Evolutionary conservation across 352 stramenopile genomes (phyloP), one percentile per base, ranked within the genome.

Genomic region (Peronospora destructor): DNA sequence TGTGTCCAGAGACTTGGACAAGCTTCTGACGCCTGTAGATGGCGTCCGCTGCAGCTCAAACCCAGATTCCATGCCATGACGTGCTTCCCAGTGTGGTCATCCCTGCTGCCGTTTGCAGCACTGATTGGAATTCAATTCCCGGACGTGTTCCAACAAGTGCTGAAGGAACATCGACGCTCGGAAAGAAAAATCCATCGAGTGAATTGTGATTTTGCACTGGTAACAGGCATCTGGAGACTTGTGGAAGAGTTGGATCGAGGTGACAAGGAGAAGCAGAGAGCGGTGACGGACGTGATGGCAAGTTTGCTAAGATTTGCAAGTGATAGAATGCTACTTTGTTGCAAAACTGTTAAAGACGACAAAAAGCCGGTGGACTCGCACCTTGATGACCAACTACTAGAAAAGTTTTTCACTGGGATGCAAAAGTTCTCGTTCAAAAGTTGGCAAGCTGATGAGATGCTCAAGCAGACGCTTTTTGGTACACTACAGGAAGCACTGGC

Each of bases 151-250:
- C 8, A 32, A 2, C 29, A 61, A 25, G 53, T 71, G 7, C 33
- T 87, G 8, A 7, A 43, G 13, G 21, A 42, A 8, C 21, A 56
- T 45, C 13, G 38, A 14, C 28, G 23, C 3, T 3, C 38, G 32
- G 16, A 53, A 14, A 51, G 52, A 25, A 47, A 17, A 10, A 26
- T 21, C 6, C 17, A 35, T 19, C 64, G 61, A 4, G 53, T 73
- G 13, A 85, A 81, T 45, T 88, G 77, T 25, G 59, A 61, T 7
- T 83, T 88, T 49, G 68, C 73, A 13, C 68, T 76, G n/a, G 59
- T 86, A n/a, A 48, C 59, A 5, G 76, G 76, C 0, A 35, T 82
- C 1, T 86, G 70, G 72, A 57, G 68, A 26, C 50, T 88, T 5
- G 39, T 86, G 39, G 73, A 82, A 16, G 53, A 68, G 25, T 23